These are phyloP conservation scores for Neckera pumila DNA, from an alignment of 225 moss, liverwort and hornwort species.

Conservation along the genomic window DNA sequence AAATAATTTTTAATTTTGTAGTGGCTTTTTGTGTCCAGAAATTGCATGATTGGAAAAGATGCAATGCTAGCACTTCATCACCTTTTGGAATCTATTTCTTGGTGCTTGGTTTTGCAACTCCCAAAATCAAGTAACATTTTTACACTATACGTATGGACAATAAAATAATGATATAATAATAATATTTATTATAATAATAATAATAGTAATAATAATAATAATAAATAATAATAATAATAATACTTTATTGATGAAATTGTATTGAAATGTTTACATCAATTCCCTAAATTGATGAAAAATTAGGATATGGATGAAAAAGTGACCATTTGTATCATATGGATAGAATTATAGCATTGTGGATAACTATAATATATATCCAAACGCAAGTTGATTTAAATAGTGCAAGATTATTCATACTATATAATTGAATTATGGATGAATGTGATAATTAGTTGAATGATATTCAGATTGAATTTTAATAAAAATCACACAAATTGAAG, in stretches of 20 bases:
- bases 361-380: too few species aligned
- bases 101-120: background rate
- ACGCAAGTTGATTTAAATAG: background rate
- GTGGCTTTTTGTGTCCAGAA: background rate
- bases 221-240: background rate
- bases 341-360: rapidly evolving
- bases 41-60: background rate
- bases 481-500: background rate
- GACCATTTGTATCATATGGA: rapidly evolving
- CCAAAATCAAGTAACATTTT: background rate
- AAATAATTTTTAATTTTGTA: background rate
- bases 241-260: too few species aligned
- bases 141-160: rapidly evolving
- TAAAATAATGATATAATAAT: too few species aligned
- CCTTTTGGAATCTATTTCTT: background rate
- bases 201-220: background rate
- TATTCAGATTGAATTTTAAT: background rate
- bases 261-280: background rate
- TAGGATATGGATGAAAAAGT: background rate
- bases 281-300: too few species aligned
- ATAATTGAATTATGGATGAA: background rate
- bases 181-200: too few species aligned
- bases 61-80: background rate
- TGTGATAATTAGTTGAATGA: background rate
- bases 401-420: background rate